Conservation (phyloP, 108 stramenopile species). For the Discostella stelligeroides region DNA sequence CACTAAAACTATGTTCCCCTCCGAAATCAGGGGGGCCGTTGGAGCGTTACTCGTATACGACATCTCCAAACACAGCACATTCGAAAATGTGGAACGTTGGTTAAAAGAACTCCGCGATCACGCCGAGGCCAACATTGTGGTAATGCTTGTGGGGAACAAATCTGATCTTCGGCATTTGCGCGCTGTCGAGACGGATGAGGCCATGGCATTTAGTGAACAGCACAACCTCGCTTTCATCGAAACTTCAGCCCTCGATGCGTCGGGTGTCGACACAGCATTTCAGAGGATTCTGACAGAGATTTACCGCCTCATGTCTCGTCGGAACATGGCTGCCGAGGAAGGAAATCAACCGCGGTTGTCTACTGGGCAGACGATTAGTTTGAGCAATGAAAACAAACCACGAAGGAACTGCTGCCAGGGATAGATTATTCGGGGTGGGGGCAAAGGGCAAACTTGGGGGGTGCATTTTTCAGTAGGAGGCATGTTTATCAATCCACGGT, state of each 20-base stretch:
- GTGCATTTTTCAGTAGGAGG: no score
- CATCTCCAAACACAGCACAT: conserved; percentile 97
- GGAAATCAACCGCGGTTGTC: conserved; percentile 72
- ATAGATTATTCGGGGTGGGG: conserved; percentile 12
- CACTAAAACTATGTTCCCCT: conserved; percentile 4
- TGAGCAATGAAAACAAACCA: conserved; percentile 51
- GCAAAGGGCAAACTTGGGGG: background rate
- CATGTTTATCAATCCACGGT: no score
- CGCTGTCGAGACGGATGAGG: conserved; percentile 97
- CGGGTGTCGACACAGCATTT: conserved; percentile 96
- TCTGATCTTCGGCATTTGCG: conserved; percentile 93
- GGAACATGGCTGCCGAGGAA: conserved; percentile 86
- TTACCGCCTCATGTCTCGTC: conserved; percentile 82
- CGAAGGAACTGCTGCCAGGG: conserved; percentile 48
- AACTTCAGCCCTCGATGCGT: conserved; percentile 94
- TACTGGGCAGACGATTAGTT: conserved; percentile 78
- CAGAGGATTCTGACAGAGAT: conserved; percentile 96
- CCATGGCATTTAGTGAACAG: conserved; percentile 97
- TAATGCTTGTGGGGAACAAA: conserved; percentile 99
- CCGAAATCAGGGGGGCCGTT: conserved; percentile 70
- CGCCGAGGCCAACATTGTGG: conserved; percentile 98
- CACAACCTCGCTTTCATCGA: conserved; percentile 99
- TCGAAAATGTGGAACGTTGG: conserved; percentile 99
- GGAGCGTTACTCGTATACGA: conserved; percentile 96
- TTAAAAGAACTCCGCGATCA: conserved; percentile 98